Percentiles rank a stretch among this genome's conserved stretches.
Conservation (phyloP, 2,329 filamentous ascomycete species). For the Xylariaceae sp. region DNA sequence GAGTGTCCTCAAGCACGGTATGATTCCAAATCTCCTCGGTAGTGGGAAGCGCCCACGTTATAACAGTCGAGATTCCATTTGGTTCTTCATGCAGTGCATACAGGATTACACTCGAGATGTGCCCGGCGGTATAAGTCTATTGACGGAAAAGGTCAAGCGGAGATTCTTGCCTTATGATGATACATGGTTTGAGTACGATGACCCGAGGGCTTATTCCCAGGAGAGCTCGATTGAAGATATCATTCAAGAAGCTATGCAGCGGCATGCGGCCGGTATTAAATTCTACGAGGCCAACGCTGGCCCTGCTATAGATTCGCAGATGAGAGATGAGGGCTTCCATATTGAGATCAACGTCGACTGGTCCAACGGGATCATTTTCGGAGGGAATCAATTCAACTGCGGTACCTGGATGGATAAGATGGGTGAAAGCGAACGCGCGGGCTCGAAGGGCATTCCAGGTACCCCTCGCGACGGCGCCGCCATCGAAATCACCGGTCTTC, state of each 20-base stretch:
- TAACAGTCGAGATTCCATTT: conserved; percentile 92
- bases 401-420: conserved; percentile 99
- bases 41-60: conserved; percentile 83
- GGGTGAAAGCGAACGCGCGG: conserved; percentile 91
- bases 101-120: conserved; percentile 85
- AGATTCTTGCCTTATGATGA: conserved; percentile 95
- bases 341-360: conserved; percentile 89
- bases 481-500: conserved; percentile 87
- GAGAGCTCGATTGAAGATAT: conserved; percentile 81
- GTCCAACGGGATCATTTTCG: conserved; percentile 84
- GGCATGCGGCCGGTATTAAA: conserved; percentile 83
- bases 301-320: conserved; percentile 80
- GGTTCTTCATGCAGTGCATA: conserved; percentile 96
- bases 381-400: conserved; percentile 90
- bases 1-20: conserved; percentile 93
- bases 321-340: conserved; percentile 88
- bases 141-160: conserved; percentile 71
- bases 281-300: conserved; percentile 95
- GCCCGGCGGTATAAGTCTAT: conserved; percentile 66
- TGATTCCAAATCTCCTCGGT: conserved; percentile 92
- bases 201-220: conserved; percentile 77
- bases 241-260: conserved; percentile 87
- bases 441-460: conserved; percentile 87
- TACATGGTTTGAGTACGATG: conserved; percentile 81
- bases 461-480: conserved; percentile 96